Percentiles rank a stretch among this genome's conserved stretches.
phyloP scores from a whole-genome alignment of 2,329 filamentous ascomycete species.

The Talaromyces sp. region DNA sequence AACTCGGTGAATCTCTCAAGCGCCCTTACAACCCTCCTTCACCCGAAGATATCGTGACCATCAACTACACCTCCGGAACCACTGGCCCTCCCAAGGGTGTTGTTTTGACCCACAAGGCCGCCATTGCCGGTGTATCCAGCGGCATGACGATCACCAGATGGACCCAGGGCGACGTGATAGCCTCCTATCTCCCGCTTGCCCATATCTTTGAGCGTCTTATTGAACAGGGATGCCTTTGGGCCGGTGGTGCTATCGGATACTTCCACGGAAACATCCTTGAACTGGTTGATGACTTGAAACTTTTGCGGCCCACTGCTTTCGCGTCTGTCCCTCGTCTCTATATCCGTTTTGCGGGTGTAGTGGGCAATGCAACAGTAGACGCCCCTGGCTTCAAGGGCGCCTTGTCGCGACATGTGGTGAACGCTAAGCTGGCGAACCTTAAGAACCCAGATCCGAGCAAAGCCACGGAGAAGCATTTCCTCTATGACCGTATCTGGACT shows the following conservation, averaged over 20 bases:
- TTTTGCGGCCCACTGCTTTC: slow-evolving; percentile 76
- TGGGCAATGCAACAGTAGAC: slow-evolving; percentile 74
- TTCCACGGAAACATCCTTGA: slow-evolving; percentile 88
- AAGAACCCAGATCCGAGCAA: slow-evolving; percentile 62
- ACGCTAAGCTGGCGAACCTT: slow-evolving; percentile 74
- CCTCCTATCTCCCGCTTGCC: slow-evolving; percentile 88
- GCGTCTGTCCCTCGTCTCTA: slow-evolving; percentile 86
- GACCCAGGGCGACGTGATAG: slow-evolving; percentile 58
- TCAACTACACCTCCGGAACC: slow-evolving; percentile 63
- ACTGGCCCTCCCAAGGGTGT: slow-evolving; percentile 63
- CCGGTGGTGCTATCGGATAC: slow-evolving; percentile 75
- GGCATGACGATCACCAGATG: slow-evolving; percentile 48
- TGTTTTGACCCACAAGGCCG: slow-evolving; percentile 72
- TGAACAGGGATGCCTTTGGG: slow-evolving; percentile 70
- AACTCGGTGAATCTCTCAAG: slow-evolving; percentile 67
- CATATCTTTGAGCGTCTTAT: slow-evolving; percentile 88
- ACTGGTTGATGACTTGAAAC: slow-evolving; percentile 85
- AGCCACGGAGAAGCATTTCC: slow-evolving; percentile 57
- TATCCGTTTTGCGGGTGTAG: slow-evolving; percentile 81
- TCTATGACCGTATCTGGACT: slow-evolving; percentile 72
- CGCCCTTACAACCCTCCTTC: slow-evolving; percentile 66
- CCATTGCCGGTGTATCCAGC: slow-evolving; percentile 66
- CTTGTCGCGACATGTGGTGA: slow-evolving; percentile 73
- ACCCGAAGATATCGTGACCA: slow-evolving; percentile 73
- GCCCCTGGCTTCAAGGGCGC: slow-evolving; percentile 75